These are phyloP conservation scores for Ricinus communis DNA, from an alignment of 345 rosid species.

Conservation along the genomic window DNA sequence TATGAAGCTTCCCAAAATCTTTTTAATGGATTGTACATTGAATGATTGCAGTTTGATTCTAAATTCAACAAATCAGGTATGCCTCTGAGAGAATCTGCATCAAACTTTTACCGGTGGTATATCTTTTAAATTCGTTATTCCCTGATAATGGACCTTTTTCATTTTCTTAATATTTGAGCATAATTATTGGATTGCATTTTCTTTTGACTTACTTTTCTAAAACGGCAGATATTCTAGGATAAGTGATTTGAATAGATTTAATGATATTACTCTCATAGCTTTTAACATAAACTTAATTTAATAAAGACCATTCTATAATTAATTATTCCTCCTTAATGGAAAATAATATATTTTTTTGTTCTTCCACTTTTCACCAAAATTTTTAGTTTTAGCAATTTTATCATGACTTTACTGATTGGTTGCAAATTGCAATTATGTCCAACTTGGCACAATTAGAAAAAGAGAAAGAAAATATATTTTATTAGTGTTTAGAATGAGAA, in stretches of 20 bases:
- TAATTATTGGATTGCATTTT: no score
- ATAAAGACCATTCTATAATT: not conserved
- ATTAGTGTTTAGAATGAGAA: no score
- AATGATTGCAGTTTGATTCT: constrained; percentile 83
- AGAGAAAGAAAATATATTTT: no score
- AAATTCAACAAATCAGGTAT: constrained; percentile 64
- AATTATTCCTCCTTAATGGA: not conserved
- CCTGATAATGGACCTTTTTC: not conserved
- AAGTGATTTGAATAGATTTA: not conserved
- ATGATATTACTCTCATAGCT: not conserved
- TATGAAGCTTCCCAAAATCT: constrained; percentile 58
- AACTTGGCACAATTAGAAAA: no score
- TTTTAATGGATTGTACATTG: constrained; percentile 83
- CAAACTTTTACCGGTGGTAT: not conserved
- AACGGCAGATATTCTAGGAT: no score
- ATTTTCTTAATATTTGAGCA: not conserved
- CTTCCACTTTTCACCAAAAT: no score
- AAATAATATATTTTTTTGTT: no score
- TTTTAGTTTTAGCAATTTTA: no score
- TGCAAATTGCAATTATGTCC: no score
- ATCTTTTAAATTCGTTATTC: constrained; percentile 3
- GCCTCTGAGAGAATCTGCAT: constrained; percentile 17
- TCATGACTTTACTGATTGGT: no score
- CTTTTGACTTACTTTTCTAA: no score
- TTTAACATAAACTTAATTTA: not conserved